Conservation (phyloP, 2,329 filamentous ascomycete genomes). For the Phoma herbarum region DNA sequence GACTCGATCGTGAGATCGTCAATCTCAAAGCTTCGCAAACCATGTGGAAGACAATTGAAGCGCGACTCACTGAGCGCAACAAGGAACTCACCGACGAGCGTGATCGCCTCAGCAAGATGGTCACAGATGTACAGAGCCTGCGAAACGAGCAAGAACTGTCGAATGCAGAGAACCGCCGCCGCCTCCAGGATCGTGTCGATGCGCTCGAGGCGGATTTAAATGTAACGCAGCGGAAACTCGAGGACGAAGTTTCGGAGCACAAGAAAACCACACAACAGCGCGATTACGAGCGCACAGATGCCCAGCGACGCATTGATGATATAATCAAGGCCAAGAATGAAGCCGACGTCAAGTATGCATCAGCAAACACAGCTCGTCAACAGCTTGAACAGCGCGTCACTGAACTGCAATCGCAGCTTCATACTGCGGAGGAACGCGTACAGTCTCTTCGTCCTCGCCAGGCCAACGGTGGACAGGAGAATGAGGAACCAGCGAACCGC, state of each 20-base stretch:
- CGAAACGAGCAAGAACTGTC: constrained; percentile 90
- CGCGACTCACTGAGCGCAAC: constrained; percentile 86
- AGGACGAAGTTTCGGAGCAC: constrained; percentile 81
- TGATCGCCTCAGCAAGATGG: constrained; percentile 79
- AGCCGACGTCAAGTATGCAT: constrained; percentile 84
- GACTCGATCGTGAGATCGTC: constrained; percentile 86
- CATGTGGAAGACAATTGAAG: constrained; percentile 92
- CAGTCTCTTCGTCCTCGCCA: constrained; percentile 81
- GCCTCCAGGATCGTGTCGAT: constrained; percentile 81
- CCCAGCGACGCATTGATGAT: constrained; percentile 91
- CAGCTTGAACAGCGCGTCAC: constrained; percentile 89
- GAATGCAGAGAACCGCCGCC: constrained; percentile 81
- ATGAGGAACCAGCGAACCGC: constrained; percentile 66
- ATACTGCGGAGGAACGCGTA: constrained; percentile 86
- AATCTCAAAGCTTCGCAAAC: constrained; percentile 96
- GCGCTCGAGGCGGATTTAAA: constrained; percentile 80
- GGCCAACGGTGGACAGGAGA: constrained; percentile 57
- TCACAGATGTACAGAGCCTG: constrained; percentile 84
- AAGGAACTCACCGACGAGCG: constrained; percentile 86
- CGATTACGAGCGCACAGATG: constrained; percentile 88
- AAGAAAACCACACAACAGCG: constrained; percentile 85
- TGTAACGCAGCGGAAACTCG: constrained; percentile 81
- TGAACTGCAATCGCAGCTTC: constrained; percentile 86
- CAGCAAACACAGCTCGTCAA: constrained; percentile 85
- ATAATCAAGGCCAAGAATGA: constrained; percentile 81